Evolutionary conservation across 805 yeast genomes (phyloP).

Genomic region (Ogataea methanolica): DNA sequence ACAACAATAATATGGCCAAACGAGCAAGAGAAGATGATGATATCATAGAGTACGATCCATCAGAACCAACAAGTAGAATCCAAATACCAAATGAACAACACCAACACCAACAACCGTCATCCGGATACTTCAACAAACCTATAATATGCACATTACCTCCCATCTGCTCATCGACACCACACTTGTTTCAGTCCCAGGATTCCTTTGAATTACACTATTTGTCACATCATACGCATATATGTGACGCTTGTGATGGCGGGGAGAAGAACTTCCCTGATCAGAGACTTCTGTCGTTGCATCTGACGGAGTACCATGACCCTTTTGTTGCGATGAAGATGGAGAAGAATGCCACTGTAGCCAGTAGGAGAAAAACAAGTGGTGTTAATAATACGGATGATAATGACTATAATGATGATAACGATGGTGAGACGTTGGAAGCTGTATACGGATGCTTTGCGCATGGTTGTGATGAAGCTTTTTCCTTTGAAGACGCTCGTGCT

Average conservation of each 20-base stretch:
- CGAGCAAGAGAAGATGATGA: constrained; percentile 10
- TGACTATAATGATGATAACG: too few species aligned
- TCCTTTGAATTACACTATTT: constrained; percentile 24
- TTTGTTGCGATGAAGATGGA: constrained; percentile 33
- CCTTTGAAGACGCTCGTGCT: constrained; percentile 36
- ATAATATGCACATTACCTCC: constrained; percentile 23
- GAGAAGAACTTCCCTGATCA: constrained; percentile 38
- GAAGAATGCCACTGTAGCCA: constrained; percentile 23
- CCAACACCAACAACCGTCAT: background rate
- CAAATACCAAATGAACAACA: too few species aligned
- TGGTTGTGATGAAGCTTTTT: constrained; percentile 37
- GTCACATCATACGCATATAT: constrained; percentile 25
- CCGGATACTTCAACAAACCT: background rate
- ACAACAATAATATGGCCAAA: background rate
- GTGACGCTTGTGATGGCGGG: constrained; percentile 30
- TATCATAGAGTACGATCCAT: background rate
- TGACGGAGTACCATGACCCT: constrained; percentile 51
- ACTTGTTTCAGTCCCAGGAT: constrained; percentile 4
- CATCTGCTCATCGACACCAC: constrained; percentile 10
- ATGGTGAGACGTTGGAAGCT: constrained; percentile 9
- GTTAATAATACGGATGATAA: too few species aligned
- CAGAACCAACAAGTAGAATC: too few species aligned
- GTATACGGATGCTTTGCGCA: constrained; percentile 40
- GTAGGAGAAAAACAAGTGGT: too few species aligned
- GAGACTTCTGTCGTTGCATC: constrained; percentile 40